A percentile compares a stretch with the other conserved stretches of the same genome.
phyloP scores from a whole-genome alignment of 805 yeast species.

The Brettanomyces sp. region DNA sequence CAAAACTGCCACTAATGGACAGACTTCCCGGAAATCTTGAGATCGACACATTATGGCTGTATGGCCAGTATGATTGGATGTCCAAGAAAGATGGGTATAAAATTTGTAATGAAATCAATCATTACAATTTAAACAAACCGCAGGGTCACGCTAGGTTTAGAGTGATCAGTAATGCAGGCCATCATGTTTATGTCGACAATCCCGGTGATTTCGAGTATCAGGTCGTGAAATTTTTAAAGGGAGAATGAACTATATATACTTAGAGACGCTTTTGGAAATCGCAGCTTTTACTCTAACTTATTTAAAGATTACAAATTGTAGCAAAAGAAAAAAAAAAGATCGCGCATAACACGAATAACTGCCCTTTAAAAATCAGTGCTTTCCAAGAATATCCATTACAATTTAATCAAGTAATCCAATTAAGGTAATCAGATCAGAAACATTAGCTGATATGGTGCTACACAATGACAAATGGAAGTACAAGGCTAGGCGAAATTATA shows the following conservation, averaged over 20 bases:
- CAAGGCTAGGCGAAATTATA: constrained; percentile 32
- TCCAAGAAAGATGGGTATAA: constrained; percentile 48
- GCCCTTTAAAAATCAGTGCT: no score
- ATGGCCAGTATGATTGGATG: constrained; percentile 72
- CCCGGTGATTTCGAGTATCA: constrained; percentile 23
- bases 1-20: constrained; percentile 48
- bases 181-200: constrained; percentile 47
- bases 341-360: no score
- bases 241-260: background rate
- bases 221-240: constrained; percentile 17
- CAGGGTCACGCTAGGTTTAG: constrained; percentile 22
- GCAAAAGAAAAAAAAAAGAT: no score
- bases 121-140: constrained; percentile 7
- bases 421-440: no score
- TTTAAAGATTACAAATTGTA: no score
- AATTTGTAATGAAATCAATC: constrained; percentile 27
- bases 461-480: constrained; percentile 47
- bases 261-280: no score
- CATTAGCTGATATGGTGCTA: constrained; percentile 33
- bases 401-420: no score
- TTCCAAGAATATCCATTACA: no score
- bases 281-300: no score
- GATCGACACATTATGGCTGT: constrained; percentile 47
- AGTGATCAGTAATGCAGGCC: constrained; percentile 38
- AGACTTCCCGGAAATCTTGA: constrained; percentile 33